These are phyloP conservation scores for Phylloporus scabripes DNA, from an alignment of 768 basidiomycete genomes.

Conservation along the genomic window DNA sequence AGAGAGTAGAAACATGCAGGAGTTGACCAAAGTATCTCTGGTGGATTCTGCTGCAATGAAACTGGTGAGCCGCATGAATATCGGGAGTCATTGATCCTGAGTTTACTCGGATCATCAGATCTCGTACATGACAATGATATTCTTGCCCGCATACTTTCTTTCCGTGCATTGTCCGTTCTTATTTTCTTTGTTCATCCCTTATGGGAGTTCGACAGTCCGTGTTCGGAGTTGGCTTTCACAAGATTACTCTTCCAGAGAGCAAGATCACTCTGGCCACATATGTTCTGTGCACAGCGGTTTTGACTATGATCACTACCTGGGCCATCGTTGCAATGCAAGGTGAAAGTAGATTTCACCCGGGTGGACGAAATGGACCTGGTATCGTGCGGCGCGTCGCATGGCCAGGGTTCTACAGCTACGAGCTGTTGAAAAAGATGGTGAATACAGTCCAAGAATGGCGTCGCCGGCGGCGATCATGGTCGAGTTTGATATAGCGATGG, in stretches of 20 bases:
- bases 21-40: conserved; percentile 45
- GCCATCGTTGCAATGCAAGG: conserved; percentile 48
- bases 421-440: not conserved
- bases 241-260: too few species aligned
- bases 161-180: conserved; percentile 15
- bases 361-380: not conserved
- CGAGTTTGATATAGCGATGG: too few species aligned
- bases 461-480: not conserved
- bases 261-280: conserved; percentile 34
- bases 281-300: conserved; percentile 38
- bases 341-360: conserved; percentile 19
- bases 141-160: conserved; percentile 50
- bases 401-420: conserved; percentile 13
- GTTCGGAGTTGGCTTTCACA: conserved; percentile 24
- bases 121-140: conserved; percentile 56
- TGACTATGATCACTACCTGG: conserved; percentile 51
- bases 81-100: too few species aligned
- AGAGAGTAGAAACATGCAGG: conserved; percentile 29
- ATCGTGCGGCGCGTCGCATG: conserved; percentile 17
- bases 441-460: not conserved
- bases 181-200: not conserved
- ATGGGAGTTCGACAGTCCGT: conserved; percentile 25
- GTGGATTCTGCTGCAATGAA: conserved; percentile 39
- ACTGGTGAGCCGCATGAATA: conserved; percentile 18
- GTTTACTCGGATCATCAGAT: conserved; percentile 31